A percentile compares a stretch with the other conserved stretches of the same genome.
phyloP scores from a whole-genome alignment of 1,284 basidiomycete genomes.

The Kwoniella shivajii region DNA sequence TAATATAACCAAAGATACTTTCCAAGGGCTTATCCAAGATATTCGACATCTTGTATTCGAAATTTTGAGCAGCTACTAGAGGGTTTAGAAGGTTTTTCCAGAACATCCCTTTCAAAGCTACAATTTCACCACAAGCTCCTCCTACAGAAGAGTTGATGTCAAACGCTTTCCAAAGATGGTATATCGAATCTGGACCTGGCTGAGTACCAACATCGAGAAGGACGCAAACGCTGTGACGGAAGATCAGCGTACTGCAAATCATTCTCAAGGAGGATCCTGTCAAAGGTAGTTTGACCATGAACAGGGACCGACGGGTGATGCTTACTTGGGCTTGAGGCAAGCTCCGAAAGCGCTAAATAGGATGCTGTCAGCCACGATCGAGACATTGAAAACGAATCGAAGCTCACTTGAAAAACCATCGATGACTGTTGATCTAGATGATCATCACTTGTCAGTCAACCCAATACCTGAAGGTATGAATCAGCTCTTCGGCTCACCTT shows the following conservation, averaged over 20 bases:
- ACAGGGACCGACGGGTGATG: too few relatives aligned
- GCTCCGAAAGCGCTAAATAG: constrained; percentile 40
- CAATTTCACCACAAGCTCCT: constrained; percentile 96
- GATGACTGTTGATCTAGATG: constrained; percentile 83
- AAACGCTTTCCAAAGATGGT: constrained; percentile 96
- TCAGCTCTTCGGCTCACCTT: constrained; percentile 29
- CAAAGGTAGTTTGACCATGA: too few relatives aligned
- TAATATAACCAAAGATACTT: constrained; percentile 84
- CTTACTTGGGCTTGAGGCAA: constrained; percentile 46
- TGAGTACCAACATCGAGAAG: constrained; percentile 93
- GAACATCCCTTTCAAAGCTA: constrained; percentile 83
- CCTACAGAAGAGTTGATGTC: constrained; percentile 95
- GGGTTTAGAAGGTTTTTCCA: constrained; percentile 78
- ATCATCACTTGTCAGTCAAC: background rate
- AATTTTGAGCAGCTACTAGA: constrained; percentile 60
- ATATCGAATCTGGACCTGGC: constrained; percentile 85
- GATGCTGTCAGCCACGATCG: constrained; percentile 17
- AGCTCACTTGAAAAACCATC: constrained; percentile 81
- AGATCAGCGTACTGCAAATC: background rate
- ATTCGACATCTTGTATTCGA: constrained; percentile 94
- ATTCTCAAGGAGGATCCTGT: too few relatives aligned
- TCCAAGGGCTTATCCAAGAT: constrained; percentile 86
- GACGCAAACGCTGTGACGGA: constrained; percentile 80
- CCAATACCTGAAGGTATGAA: background rate
- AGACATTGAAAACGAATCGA: background rate